Conservation (phyloP, 192 early-diverging fungal species). For the Funneliformis geosporum region DNA sequence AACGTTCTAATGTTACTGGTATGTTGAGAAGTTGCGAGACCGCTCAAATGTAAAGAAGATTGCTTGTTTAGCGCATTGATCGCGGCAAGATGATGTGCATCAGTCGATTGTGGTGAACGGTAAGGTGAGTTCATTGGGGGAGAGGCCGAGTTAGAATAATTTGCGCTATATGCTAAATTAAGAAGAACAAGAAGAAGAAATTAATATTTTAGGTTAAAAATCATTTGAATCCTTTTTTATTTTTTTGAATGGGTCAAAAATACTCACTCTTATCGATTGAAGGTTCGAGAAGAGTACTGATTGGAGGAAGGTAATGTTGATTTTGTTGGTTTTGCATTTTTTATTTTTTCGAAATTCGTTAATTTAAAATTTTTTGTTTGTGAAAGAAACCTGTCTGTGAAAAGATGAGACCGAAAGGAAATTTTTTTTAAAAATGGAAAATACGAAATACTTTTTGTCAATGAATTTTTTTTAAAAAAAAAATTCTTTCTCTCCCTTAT, state of each 20-base stretch:
- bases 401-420: no score
- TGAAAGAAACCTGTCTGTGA: no score
- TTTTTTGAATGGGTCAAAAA: not conserved
- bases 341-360: not conserved
- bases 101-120: not conserved
- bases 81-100: not conserved
- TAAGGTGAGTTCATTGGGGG: not conserved
- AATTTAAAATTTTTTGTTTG: not conserved
- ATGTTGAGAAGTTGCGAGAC: not conserved
- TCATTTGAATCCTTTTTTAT: not conserved
- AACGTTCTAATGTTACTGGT: not conserved
- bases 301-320: not conserved
- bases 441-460: no score
- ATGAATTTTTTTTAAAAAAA: no score
- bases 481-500: no score
- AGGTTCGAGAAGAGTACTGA: not conserved
- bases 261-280: no score
- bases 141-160: not conserved
- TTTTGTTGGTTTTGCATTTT: not conserved
- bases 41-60: not conserved
- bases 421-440: no score
- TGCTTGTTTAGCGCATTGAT: not conserved
- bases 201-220: not conserved
- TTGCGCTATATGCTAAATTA: not conserved
- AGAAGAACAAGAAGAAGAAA: not conserved